Evolutionary conservation across 1,139 yeast genomes (phyloP).

Genomic region (Cylindricascospora bacillispora): DNA sequence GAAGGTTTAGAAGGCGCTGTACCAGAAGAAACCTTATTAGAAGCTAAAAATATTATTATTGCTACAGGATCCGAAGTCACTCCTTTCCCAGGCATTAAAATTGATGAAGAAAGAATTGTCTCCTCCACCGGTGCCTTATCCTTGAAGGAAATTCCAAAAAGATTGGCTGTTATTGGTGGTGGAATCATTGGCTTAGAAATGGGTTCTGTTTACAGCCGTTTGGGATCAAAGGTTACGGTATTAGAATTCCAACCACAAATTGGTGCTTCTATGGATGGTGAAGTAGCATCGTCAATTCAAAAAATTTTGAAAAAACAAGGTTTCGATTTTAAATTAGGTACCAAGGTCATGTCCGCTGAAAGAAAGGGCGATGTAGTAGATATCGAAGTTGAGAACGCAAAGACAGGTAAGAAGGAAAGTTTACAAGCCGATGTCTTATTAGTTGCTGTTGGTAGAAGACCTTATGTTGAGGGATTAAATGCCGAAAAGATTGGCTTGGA

Average conservation of each 20-base stretch:
- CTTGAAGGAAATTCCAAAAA: constrained; percentile 82
- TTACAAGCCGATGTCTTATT: constrained; percentile 84
- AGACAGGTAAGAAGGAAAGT: constrained; percentile 67
- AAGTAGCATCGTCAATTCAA: constrained; percentile 81
- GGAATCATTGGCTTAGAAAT: constrained; percentile 99
- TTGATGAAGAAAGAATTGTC: constrained; percentile 96
- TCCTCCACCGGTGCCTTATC: constrained; percentile 87
- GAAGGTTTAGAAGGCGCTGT: constrained; percentile 66
- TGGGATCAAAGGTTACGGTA: constrained; percentile 92
- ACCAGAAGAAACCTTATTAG: constrained; percentile 35
- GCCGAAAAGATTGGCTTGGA: constrained; percentile 85
- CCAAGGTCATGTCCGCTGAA: constrained; percentile 79
- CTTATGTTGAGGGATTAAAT: constrained; percentile 81
- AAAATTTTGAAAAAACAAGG: constrained; percentile 92
- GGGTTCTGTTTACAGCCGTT: constrained; percentile 96
- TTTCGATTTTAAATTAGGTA: constrained; percentile 78
- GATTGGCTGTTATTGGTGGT: constrained; percentile 90
- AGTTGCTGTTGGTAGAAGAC: constrained; percentile 99
- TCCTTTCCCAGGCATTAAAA: constrained; percentile 95
- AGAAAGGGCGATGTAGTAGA: constrained; percentile 82
- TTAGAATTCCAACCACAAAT: constrained; percentile 82
- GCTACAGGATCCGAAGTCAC: constrained; percentile 99
- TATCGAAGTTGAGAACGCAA: constrained; percentile 80
- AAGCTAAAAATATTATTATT: constrained; percentile 79
- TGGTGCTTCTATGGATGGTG: constrained; percentile 96